A percentile compares a stretch with the other conserved stretches of the same genome.
Conservation (phyloP, 2,329 filamentous ascomycete species). For the Sphaerulina populicola region DNA sequence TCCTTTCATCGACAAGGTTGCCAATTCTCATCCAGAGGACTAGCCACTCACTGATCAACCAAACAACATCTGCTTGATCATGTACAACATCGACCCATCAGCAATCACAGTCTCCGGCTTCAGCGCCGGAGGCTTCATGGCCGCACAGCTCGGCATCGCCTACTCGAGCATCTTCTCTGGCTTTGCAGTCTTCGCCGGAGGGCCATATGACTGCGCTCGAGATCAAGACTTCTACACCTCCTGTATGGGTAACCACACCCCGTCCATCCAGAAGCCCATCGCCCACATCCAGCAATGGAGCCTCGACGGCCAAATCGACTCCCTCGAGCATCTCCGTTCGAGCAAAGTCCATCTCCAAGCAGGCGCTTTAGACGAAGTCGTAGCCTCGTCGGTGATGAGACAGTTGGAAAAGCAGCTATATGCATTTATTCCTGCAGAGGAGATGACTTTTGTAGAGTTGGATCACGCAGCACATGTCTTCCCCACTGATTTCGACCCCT, state of each 20-base stretch:
- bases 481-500: conserved; percentile 6
- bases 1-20: too few relatives aligned
- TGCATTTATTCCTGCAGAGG: background rate
- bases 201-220: conserved; percentile 12
- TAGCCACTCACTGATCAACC: too few relatives aligned
- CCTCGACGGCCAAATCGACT: conserved; percentile 1
- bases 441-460: background rate
- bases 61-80: background rate
- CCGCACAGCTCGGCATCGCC: conserved; percentile 12
- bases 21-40: too few relatives aligned
- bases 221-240: conserved; percentile 4
- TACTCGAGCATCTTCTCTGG: conserved; percentile 8
- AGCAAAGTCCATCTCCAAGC: conserved; percentile 3
- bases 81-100: conserved; percentile 9
- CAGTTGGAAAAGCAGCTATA: conserved; percentile 5
- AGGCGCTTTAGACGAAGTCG: background rate
- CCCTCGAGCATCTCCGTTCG: background rate
- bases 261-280: background rate
- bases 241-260: conserved; percentile 7
- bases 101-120: conserved; percentile 13
- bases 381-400: background rate
- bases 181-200: conserved; percentile 10
- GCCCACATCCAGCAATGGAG: conserved; percentile 7
- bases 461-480: conserved; percentile 9
- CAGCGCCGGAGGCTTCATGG: conserved; percentile 14